Evolutionary conservation across 306 rosid species (phyloP).

Genomic region (Sesbania bispinosa): DNA sequence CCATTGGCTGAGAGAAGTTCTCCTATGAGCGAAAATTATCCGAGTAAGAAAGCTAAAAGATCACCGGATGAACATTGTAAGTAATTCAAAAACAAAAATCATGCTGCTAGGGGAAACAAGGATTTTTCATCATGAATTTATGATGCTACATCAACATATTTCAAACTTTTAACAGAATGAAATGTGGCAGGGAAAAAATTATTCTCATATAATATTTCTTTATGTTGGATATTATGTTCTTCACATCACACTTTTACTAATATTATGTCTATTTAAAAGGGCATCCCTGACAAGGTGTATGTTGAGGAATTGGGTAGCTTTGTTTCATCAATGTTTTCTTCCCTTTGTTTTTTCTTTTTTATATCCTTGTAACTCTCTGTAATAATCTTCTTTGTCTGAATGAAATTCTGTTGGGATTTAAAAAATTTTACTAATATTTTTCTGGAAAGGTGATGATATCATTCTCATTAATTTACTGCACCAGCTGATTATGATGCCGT

Average conservation of each 20-base stretch:
- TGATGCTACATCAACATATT: constrained; percentile 6
- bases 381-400: neutral
- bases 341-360: neutral
- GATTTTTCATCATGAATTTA: constrained; percentile 11
- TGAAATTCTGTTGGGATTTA: neutral
- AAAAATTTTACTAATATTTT: neutral
- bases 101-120: constrained; percentile 13
- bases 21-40: constrained; percentile 52
- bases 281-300: neutral
- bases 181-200: neutral
- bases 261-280: neutral
- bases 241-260: constrained; percentile 19
- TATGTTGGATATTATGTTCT: constrained; percentile 10
- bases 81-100: constrained; percentile 19
- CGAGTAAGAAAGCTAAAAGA: constrained; percentile 71
- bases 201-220: neutral
- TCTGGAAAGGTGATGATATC: constrained; percentile 23
- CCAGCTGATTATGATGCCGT: constrained; percentile 43
- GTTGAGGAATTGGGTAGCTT: neutral
- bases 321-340: neutral
- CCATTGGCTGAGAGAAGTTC: constrained; percentile 49
- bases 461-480: constrained; percentile 27
- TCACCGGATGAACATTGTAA: constrained; percentile 59
- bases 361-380: neutral
- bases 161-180: constrained; percentile 9